Evolutionary conservation across 306 rosid genomes (phyloP).

Genomic region (Rosa rugosa): DNA sequence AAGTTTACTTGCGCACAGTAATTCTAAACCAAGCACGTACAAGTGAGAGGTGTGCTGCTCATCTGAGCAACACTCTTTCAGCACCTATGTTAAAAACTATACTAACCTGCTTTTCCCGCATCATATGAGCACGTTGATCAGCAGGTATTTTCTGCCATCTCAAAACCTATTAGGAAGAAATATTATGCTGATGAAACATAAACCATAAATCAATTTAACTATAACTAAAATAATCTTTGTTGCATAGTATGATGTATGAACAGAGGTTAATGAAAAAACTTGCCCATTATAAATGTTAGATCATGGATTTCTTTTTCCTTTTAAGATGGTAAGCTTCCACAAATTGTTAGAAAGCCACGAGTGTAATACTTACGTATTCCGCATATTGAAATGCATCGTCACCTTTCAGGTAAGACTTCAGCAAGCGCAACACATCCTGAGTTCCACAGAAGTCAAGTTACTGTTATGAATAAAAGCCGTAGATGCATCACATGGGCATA

Average conservation of each 20-base stretch:
- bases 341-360: slow-evolving; percentile 19
- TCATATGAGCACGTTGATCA: slow-evolving; percentile 82
- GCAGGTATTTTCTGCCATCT: slow-evolving; percentile 96
- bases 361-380: slow-evolving; percentile 55
- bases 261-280: background rate
- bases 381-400: slow-evolving; percentile 82
- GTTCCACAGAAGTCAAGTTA: slow-evolving; percentile 4
- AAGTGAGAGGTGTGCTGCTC: background rate
- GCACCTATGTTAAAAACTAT: background rate
- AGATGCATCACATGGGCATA: slow-evolving; percentile 1
- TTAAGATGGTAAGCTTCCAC: slow-evolving; percentile 15
- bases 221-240: background rate
- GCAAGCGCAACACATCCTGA: slow-evolving; percentile 68
- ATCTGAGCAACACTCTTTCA: background rate
- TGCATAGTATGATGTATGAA: background rate
- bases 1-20: background rate
- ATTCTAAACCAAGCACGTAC: background rate
- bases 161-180: slow-evolving; percentile 52
- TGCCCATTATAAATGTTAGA: background rate
- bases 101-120: slow-evolving; percentile 88
- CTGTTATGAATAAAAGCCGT: background rate
- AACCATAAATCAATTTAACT: background rate
- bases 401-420: slow-evolving; percentile 56
- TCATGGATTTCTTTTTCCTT: background rate
- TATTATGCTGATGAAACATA: slow-evolving; percentile 1